phyloP scores from a whole-genome alignment of 2,329 filamentous ascomycete species.

The Zasmidium cellare region DNA sequence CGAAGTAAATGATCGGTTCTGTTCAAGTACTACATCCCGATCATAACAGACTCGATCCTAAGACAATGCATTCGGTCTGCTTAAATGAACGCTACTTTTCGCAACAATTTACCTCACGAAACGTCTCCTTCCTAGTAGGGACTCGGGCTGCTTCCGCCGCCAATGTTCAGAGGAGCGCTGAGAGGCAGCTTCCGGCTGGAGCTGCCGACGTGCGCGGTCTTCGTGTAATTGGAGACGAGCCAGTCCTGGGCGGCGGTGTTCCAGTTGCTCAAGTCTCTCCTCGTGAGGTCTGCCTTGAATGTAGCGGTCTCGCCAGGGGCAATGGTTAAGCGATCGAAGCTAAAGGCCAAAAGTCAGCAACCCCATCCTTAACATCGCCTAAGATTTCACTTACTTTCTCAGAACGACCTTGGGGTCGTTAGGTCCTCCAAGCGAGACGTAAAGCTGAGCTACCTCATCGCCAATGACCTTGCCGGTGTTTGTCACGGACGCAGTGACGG shows the following conservation, averaged over 20 bases:
- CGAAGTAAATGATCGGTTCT: no score
- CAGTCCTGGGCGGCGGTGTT: constrained; percentile 79
- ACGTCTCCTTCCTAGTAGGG: no score
- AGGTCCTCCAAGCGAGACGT: constrained; percentile 77
- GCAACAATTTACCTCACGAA: no score
- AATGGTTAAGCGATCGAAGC: constrained; percentile 75
- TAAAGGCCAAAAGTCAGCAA: not conserved
- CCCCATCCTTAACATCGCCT: not conserved
- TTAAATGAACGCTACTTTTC: no score
- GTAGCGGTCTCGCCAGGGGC: constrained; percentile 65
- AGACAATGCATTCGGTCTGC: no score
- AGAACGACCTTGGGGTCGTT: constrained; percentile 67
- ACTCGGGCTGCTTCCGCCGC: not conserved
- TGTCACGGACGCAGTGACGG: constrained; percentile 65
- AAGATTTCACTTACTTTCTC: constrained; percentile 51
- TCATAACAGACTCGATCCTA: no score
- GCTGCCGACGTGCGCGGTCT: constrained; percentile 61
- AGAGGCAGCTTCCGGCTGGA: constrained; percentile 60
- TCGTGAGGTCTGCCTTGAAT: constrained; percentile 69
- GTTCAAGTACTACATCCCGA: no score
- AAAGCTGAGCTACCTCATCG: constrained; percentile 72
- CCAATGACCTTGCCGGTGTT: constrained; percentile 68
- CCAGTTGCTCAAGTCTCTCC: constrained; percentile 88
- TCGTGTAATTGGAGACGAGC: constrained; percentile 58
- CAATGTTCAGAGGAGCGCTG: constrained; percentile 23